Percentiles rank a stretch among this genome's conserved stretches.
Evolutionary conservation across 768 basidiomycete species (phyloP).

Genomic region (Trametes coccinea): DNA sequence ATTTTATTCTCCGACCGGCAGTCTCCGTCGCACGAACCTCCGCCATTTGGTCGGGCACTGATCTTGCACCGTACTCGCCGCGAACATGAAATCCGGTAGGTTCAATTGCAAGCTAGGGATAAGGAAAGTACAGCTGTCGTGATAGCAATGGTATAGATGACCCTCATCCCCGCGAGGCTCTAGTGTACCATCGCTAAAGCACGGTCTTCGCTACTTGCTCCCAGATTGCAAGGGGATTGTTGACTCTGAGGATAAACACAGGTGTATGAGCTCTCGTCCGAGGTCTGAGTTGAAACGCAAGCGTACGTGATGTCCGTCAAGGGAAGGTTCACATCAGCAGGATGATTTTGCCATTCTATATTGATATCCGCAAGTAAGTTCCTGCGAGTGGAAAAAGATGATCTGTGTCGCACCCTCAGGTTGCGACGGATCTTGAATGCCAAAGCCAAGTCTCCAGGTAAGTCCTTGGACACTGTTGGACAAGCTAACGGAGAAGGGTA

Average conservation of each 20-base stretch:
- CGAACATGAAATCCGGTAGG: too few species aligned
- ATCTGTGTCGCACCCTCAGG: slow-evolving; percentile 50
- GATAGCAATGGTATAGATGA: too few species aligned
- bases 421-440: slow-evolving; percentile 48
- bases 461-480: slow-evolving; percentile 61
- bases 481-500: slow-evolving; percentile 34
- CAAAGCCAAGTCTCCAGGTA: slow-evolving; percentile 65
- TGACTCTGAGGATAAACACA: slow-evolving; percentile 42
- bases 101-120: too few species aligned
- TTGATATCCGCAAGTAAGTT: background rate
- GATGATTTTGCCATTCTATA: slow-evolving; percentile 60
- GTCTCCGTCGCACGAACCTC: background rate
- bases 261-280: background rate
- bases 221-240: slow-evolving; percentile 59
- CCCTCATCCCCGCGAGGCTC: background rate
- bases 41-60: too few species aligned
- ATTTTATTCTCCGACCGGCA: background rate
- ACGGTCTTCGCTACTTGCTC: slow-evolving; percentile 41
- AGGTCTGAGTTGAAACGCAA: background rate
- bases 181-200: slow-evolving; percentile 2
- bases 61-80: too few species aligned
- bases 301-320: slow-evolving; percentile 51
- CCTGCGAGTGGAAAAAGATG: too few species aligned
- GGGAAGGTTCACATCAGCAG: slow-evolving; percentile 52
- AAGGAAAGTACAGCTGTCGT: too few species aligned